A percentile compares a stretch with the other conserved stretches of the same genome.
Conservation (phyloP, 768 basidiomycete genomes). For the Coprinopsis cinerea region DNA sequence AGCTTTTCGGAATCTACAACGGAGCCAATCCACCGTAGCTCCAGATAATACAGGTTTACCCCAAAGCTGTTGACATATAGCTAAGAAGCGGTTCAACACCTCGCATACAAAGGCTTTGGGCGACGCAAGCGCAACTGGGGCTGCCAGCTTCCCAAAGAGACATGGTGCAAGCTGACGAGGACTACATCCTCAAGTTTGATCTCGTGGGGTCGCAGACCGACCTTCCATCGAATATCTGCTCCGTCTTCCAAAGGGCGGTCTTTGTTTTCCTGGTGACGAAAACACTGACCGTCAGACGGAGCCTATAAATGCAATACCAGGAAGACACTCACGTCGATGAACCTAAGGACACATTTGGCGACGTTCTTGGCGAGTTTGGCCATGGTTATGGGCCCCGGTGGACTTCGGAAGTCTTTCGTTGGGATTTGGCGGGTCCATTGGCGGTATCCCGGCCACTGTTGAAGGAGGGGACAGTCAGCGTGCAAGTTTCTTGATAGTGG, state of each 20-base stretch:
- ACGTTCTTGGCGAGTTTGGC: conserved; percentile 76
- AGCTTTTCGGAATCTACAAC: too few species aligned
- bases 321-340: conserved; percentile 45
- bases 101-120: conserved; percentile 17
- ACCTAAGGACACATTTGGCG: conserved; percentile 68
- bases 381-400: conserved; percentile 71
- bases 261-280: conserved; percentile 45
- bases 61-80: too few species aligned
- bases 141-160: conserved; percentile 80
- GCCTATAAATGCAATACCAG: conserved; percentile 1
- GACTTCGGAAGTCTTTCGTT: conserved; percentile 73
- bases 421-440: conserved; percentile 80
- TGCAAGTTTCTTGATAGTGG: neutral
- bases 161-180: conserved; percentile 76
- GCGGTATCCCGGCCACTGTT: conserved; percentile 74
- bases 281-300: conserved; percentile 7
- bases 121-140: conserved; percentile 61
- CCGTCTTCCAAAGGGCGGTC: conserved; percentile 56
- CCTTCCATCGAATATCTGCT: conserved; percentile 53
- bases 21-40: too few species aligned
- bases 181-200: conserved; percentile 64
- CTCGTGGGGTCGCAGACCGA: conserved; percentile 45
- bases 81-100: too few species aligned
- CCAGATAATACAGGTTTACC: too few species aligned
- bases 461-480: conserved; percentile 11